These are phyloP conservation scores for Lagenaria siceraria DNA, from an alignment of 306 rosid genomes.

Conservation along the genomic window DNA sequence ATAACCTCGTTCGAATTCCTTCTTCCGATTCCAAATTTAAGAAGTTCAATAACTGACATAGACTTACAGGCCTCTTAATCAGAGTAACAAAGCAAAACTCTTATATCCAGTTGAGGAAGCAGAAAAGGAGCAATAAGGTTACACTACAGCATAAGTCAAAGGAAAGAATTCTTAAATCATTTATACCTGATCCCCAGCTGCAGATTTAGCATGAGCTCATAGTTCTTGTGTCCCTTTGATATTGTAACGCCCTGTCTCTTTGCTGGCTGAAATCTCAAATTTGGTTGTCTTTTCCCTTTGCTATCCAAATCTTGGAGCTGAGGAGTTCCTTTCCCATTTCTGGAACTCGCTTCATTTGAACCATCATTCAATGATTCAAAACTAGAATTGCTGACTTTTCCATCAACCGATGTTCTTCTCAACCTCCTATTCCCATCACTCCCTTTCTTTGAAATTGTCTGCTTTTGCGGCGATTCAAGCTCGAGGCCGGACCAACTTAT, in stretches of 20 bases:
- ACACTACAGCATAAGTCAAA: not conserved
- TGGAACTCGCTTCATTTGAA: conserved; percentile 18
- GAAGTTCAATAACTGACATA: not conserved
- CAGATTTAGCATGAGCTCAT: conserved; percentile 92
- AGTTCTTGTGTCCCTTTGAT: conserved; percentile 82
- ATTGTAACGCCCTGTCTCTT: conserved; percentile 72
- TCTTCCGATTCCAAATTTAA: not conserved
- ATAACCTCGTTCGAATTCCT: not conserved
- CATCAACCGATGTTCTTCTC: conserved; percentile 31
- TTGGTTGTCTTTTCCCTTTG: conserved; percentile 14
- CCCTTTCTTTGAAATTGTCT: conserved; percentile 11
- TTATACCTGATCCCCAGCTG: conserved; percentile 94
- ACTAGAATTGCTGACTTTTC: conserved; percentile 32
- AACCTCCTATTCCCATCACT: conserved; percentile 22
- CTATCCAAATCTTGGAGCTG: conserved; percentile 17
- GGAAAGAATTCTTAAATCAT: conserved; percentile 11
- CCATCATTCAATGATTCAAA: conserved; percentile 20
- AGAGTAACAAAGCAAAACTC: not conserved
- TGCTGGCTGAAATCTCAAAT: conserved; percentile 28
- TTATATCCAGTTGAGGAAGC: not conserved
- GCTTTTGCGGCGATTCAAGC: conserved; percentile 21
- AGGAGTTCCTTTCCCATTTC: conserved; percentile 19
- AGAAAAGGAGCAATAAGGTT: not conserved
- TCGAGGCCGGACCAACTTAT: conserved; percentile 23
- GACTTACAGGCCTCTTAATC: not conserved